Evolutionary conservation across 345 rosid species (phyloP).

Genomic region (Populus tremula): DNA sequence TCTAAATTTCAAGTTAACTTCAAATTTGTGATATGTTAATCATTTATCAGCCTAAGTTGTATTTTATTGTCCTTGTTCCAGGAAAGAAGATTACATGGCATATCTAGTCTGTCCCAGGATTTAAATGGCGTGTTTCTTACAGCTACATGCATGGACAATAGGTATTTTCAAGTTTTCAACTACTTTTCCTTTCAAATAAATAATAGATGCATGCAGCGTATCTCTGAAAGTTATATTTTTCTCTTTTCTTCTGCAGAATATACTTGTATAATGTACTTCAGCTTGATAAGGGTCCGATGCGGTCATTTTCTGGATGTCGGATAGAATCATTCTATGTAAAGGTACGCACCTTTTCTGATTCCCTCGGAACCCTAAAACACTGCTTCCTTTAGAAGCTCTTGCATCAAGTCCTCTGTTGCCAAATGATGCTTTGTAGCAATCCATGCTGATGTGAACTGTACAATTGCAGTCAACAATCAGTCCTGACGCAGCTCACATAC

Average conservation of each 20-base stretch:
- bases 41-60: not conserved
- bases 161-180: conserved; percentile 36
- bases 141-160: conserved; percentile 91
- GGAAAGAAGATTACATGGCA: conserved; percentile 70
- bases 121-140: conserved; percentile 66
- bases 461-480: conserved; percentile 75
- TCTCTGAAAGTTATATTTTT: not conserved
- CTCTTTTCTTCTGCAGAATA: conserved; percentile 41
- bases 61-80: conserved; percentile 28
- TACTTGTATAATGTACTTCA: conserved; percentile 74
- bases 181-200: not conserved
- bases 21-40: not conserved
- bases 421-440: conserved; percentile 3
- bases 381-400: not conserved
- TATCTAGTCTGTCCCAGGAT: conserved; percentile 88
- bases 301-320: conserved; percentile 64
- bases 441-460: not conserved
- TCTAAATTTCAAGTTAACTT: not conserved
- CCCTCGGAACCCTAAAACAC: not conserved
- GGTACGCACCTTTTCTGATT: conserved; percentile 39
- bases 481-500: conserved; percentile 72
- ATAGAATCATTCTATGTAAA: conserved; percentile 84
- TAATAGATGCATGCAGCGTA: not conserved
- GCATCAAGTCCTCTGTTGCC: not conserved
- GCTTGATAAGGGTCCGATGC: conserved; percentile 74